Base-by-base conservation (phyloP, 2,329 filamentous ascomycete genomes). In the Fragosphaeria purpurea region DNA sequence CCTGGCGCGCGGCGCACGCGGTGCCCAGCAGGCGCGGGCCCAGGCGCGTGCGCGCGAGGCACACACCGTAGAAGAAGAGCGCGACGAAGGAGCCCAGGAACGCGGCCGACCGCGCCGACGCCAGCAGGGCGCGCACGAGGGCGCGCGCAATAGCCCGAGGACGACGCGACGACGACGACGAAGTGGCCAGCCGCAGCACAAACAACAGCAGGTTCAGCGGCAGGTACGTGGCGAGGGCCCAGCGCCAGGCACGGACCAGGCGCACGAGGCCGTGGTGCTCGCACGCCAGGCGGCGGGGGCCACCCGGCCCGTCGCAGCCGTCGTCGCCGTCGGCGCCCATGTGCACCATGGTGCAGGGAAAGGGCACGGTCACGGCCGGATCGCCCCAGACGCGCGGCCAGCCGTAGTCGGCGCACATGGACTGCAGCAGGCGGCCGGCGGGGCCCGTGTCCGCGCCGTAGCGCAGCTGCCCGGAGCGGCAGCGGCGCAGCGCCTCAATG, bases 41-140 rank as follows among this genome's bases (percentile, higher is more conserved):
- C 6, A 93, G 54, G 9, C 86, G 76, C 1, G 83, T 89, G 43
- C 88, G 79, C 6, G 80, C 74, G 0, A 94, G 77, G 62, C 88
- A 95, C 4, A 94, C 85, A 33, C 85, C 82, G 63, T 94, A 94
- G 69, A 90, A 94, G 64, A 91, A 93, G 9, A 89, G 69, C 1
- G 80, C 72, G 56, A 94, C 85, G 64, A 91, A 94, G 0, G 80
- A 70, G 4, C 82, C 86, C 1, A 95, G 74, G 63, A 94, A 93
- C 1, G 83, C 75, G 0, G 87, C 89, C 5, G 86, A 90, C 35
- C 84, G 79, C 8, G 75, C 67, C 1, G 86, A 80, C 2, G 83
- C 83, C 11, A 71, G 58, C 32, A 34, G 5, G 22, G 52, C 52
- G 6, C 46, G 44, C 10, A 50, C n/a, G 7, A 54, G 22, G 40